These are phyloP conservation scores for Umbelopsis isabellina DNA, from an alignment of 192 early-diverging fungal genomes.

Conservation along the genomic window DNA sequence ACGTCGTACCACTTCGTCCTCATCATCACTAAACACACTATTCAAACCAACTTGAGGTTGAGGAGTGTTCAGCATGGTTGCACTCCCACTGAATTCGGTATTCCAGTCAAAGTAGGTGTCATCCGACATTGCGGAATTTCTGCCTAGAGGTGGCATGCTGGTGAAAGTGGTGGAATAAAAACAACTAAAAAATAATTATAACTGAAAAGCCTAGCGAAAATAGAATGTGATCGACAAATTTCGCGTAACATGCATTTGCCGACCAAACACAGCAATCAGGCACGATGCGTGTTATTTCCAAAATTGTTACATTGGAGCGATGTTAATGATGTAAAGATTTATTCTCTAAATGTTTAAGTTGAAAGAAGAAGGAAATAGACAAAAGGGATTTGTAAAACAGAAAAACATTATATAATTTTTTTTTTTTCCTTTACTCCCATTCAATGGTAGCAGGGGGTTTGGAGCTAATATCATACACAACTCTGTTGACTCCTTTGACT, in stretches of 20 bases:
- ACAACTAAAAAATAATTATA: neutral
- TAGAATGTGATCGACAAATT: neutral
- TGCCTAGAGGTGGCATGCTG: constrained; percentile 11
- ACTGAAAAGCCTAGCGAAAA: neutral
- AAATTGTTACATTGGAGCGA: neutral
- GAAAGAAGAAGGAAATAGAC: too few species aligned
- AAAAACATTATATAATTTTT: neutral
- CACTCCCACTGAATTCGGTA: constrained; percentile 9
- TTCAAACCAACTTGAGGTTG: neutral
- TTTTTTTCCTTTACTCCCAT: constrained; percentile 75
- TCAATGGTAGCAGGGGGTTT: constrained; percentile 99
- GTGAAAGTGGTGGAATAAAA: neutral
- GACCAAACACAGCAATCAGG: constrained; percentile 4
- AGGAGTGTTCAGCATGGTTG: neutral
- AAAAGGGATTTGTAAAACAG: neutral
- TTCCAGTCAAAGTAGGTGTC: constrained; percentile 15
- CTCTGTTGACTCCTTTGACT: constrained; percentile 97
- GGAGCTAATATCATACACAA: constrained; percentile 95
- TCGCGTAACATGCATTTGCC: neutral
- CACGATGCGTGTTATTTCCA: neutral
- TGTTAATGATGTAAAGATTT: neutral
- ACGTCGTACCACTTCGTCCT: neutral
- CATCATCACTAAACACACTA: constrained; percentile 17
- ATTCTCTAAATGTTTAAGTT: neutral
- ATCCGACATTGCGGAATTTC: constrained; percentile 3